Conservation (phyloP, 1,139 yeast genomes). For the Pichia sp. region DNA sequence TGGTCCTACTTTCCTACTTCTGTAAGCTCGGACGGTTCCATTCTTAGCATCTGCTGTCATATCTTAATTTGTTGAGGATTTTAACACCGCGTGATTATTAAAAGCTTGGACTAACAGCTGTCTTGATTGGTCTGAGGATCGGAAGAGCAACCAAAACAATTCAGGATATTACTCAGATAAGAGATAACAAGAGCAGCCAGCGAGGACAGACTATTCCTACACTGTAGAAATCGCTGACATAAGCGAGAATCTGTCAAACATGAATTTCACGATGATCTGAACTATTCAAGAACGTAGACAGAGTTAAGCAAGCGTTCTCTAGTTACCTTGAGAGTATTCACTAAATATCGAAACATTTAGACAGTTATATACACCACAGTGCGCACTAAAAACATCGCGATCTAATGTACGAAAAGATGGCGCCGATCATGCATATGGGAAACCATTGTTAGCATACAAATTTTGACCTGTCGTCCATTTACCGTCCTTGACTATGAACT, state of each 20-base stretch:
- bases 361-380: background rate
- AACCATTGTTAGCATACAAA: constrained; percentile 60
- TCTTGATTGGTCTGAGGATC: background rate
- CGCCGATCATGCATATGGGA: constrained; percentile 20
- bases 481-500: constrained; percentile 61
- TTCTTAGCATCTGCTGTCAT: background rate
- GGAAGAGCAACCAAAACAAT: background rate
- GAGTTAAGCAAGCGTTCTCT: background rate
- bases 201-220: background rate
- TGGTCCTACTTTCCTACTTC: background rate
- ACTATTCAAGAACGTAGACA: background rate
- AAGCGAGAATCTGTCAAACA: background rate
- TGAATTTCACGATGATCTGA: background rate
- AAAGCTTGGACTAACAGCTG: background rate
- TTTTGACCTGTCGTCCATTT: constrained; percentile 71
- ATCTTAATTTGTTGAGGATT: background rate
- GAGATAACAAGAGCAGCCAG: background rate
- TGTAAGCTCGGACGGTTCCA: background rate
- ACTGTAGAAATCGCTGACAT: background rate
- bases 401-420: background rate
- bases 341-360: background rate
- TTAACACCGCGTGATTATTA: background rate
- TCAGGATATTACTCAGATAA: background rate
- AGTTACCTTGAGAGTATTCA: background rate
- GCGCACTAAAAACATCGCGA: background rate